A percentile compares a stretch with the other conserved stretches of the same genome.
Evolutionary conservation across 2,329 filamentous ascomycete genomes (phyloP).

Genomic region (Ascocoryne sarcoides): DNA sequence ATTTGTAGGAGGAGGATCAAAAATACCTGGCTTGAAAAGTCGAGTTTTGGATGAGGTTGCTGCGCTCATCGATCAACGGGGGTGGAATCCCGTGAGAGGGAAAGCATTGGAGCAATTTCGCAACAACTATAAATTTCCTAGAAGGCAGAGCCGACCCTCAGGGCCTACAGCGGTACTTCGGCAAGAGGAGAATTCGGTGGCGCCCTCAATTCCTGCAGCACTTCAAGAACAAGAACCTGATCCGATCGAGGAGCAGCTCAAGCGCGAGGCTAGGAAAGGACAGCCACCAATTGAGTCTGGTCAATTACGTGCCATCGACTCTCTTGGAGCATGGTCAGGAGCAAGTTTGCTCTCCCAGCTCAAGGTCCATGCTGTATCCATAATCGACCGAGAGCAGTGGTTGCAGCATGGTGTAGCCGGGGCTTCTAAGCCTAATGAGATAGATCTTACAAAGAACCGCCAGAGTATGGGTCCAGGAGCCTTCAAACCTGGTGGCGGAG

Average conservation of each 20-base stretch:
- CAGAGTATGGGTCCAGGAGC: constrained; percentile 56
- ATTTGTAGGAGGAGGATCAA: constrained; percentile 73
- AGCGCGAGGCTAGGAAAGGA: constrained; percentile 35
- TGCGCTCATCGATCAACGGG: constrained; percentile 53
- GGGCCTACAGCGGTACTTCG: constrained; percentile 13
- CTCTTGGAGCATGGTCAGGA: constrained; percentile 66
- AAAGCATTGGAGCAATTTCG: constrained; percentile 52
- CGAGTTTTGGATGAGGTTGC: constrained; percentile 70
- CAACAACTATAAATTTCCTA: constrained; percentile 23
- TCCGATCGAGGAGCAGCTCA: constrained; percentile 49
- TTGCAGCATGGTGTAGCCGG: constrained; percentile 56
- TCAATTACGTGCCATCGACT: constrained; percentile 55
- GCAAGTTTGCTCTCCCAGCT: constrained; percentile 62
- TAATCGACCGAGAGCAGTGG: constrained; percentile 65
- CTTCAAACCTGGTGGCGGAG: constrained; percentile 32
- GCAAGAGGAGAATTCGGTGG: constrained; percentile 5
- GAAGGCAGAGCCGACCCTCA: constrained; percentile 14
- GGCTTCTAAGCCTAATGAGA: constrained; percentile 48
- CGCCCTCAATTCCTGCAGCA: constrained; percentile 8
- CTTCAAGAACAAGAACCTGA: constrained; percentile 41
- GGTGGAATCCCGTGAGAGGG: constrained; percentile 71
- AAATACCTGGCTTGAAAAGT: constrained; percentile 68
- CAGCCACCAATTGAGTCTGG: constrained; percentile 42
- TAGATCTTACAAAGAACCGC: constrained; percentile 45
- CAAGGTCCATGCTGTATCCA: constrained; percentile 58